Percentiles rank a stretch among this genome's conserved stretches.
These are phyloP conservation scores for Peronosclerospora sorghi DNA, from an alignment of 352 stramenopile species.

Conservation along the genomic window DNA sequence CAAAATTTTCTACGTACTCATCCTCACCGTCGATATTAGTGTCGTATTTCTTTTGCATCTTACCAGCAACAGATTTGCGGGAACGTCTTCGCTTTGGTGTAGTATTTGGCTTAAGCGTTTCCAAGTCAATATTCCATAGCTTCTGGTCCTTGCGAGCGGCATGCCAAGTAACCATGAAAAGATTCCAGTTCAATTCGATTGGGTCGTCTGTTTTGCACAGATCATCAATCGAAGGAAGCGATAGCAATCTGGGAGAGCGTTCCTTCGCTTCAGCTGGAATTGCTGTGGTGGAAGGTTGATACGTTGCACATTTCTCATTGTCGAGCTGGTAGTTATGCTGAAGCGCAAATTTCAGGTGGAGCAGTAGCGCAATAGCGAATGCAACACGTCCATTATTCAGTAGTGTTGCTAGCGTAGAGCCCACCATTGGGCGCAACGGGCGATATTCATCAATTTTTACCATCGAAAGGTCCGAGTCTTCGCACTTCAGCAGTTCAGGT, in stretches of 20 bases:
- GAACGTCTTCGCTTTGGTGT: constrained; percentile 26
- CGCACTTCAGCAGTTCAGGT: constrained; percentile 32
- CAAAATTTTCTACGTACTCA: constrained; percentile 23
- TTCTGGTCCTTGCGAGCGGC: constrained; percentile 53
- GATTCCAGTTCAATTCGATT: constrained; percentile 41
- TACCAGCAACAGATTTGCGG: constrained; percentile 16
- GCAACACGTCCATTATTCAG: constrained; percentile 17
- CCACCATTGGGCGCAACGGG: constrained; percentile 4
- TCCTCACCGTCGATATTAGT: constrained; percentile 27
- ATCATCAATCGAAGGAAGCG: constrained; percentile 27
- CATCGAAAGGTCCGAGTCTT: constrained; percentile 29
- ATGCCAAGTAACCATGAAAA: constrained; percentile 44
- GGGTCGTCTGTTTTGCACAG: constrained; percentile 19
- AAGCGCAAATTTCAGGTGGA: constrained; percentile 66
- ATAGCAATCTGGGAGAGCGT: constrained; percentile 13
- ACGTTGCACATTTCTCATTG: constrained; percentile 75
- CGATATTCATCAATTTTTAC: constrained; percentile 30
- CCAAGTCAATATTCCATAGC: constrained; percentile 53
- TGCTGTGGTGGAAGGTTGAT: constrained; percentile 36
- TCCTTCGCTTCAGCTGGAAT: constrained; percentile 18
- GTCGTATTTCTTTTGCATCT: constrained; percentile 9
- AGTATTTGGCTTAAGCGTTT: constrained; percentile 4
- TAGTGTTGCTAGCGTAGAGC: constrained; percentile 4
- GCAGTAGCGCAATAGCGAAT: constrained; percentile 54
- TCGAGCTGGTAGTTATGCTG: constrained; percentile 59